Conservation (phyloP, 2,329 filamentous ascomycete species). For the Colletotrichum sp. region DNA sequence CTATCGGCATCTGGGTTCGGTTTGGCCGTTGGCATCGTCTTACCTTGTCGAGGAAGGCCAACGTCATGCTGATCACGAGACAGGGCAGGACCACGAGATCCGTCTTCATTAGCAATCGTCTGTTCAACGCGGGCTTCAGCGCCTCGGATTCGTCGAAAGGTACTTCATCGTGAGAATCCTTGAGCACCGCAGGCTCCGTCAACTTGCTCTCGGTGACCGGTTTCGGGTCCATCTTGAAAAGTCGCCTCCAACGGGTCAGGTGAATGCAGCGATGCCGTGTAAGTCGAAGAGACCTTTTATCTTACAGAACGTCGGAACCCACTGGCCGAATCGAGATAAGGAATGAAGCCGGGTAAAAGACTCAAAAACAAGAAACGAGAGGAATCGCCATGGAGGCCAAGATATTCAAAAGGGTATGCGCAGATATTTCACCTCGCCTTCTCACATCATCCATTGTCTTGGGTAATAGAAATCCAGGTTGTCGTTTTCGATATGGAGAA, state of each 20-base stretch:
- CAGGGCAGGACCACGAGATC: conserved; percentile 23
- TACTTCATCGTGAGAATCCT: not conserved
- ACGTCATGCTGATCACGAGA: conserved; percentile 22
- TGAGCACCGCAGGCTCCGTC: not conserved
- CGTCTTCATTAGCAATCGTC: conserved; percentile 22
- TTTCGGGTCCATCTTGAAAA: not conserved
- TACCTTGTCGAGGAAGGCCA: conserved; percentile 24
- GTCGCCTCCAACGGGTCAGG: not conserved
- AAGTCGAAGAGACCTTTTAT: not conserved
- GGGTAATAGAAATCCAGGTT: not conserved
- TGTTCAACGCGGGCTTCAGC: conserved; percentile 5
- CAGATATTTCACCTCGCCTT: not conserved
- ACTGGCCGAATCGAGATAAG: not conserved
- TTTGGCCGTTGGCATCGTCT: not conserved
- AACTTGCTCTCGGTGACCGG: not conserved
- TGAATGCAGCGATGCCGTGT: not conserved
- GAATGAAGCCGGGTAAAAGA: not conserved
- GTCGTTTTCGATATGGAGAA: conserved; percentile 5
- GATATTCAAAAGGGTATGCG: not conserved
- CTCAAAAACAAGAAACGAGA: not conserved
- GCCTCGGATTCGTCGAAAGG: not conserved
- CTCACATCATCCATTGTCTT: not conserved
- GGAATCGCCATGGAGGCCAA: not conserved
- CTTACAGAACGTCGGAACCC: not conserved
- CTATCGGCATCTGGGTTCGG: not conserved